Evolutionary conservation across 139 green algal species (phyloP), one percentile per base, ranked within the genome.

Genomic region (Pleodorina starrii): DNA sequence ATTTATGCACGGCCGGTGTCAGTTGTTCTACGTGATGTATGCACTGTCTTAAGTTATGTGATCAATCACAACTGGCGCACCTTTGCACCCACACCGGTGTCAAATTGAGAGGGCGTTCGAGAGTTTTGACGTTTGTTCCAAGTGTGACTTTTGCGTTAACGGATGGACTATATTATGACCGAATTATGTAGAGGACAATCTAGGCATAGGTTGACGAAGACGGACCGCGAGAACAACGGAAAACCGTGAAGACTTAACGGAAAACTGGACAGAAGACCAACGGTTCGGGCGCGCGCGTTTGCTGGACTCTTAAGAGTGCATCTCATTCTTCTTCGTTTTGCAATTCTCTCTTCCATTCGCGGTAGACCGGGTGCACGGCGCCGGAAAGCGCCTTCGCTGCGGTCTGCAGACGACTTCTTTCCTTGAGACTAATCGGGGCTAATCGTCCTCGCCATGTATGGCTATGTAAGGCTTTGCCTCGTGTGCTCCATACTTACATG

Each of bases 71-170:
- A 44, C 29, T 76, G 68, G 68, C 54, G 68, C 54, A n/a, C 14
- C 68, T 23, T 76, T 48, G 68, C 68, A 76, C 68, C 68, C 68
- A 76, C 68, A 76, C 46, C n/a, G 68, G 68, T 76, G 68, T 46
- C 68, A 76, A 48, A 38, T 25, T 35, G n/a, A 36, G 32, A 36
- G n/a, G 63, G 29, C 63, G 32, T 36, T 36, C n/a, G n/a, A 73
- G 63, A 73, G 63, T 73, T 73, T 73, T 72, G 60, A 72, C 5
- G 32, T 35, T 42, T 36, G 32, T 36, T 42, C n/a, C 63, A 73
- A 73, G 19, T 23, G 32, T 73, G 63, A 73, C 63, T 66, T 32
- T 12, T 66, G n/a, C n/a, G n/a, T 25, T 66, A 66, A 66, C 21
- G 54, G 54, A 66, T 66, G 54, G 29, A 66, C 54, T 4, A 66